Conservation (phyloP, 345 rosid genomes). For the Gossypium australe region DNA sequence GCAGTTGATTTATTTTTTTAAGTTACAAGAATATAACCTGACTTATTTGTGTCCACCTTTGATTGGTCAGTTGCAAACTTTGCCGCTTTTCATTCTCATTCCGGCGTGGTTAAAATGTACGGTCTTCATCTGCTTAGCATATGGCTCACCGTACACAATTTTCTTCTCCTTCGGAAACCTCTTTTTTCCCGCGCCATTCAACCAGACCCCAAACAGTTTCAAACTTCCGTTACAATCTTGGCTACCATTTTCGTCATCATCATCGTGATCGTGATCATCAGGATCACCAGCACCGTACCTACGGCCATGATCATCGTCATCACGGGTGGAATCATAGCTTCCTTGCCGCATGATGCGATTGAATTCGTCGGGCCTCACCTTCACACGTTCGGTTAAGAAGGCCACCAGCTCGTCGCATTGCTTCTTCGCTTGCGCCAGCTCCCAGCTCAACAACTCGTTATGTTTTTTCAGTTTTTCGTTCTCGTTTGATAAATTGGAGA, state of each 20-base stretch:
- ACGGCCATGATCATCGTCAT: slow-evolving; percentile 16
- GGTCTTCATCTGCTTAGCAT: slow-evolving; percentile 37
- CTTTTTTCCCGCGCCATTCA: slow-evolving; percentile 51
- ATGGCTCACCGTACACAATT: slow-evolving; percentile 43
- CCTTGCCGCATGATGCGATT: slow-evolving; percentile 49
- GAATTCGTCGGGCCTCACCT: slow-evolving; percentile 70
- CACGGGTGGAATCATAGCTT: slow-evolving; percentile 20
- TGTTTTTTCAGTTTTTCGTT: slow-evolving; percentile 74
- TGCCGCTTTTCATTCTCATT: slow-evolving; percentile 42
- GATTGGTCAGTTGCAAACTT: slow-evolving; percentile 50
- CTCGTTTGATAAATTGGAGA: slow-evolving; percentile 61
- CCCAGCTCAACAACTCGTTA: slow-evolving; percentile 58
- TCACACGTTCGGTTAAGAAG: slow-evolving; percentile 49
- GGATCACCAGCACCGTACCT: slow-evolving; percentile 12
- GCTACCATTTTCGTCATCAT: not conserved
- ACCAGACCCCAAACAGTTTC: slow-evolving; percentile 84
- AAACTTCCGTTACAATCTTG: slow-evolving; percentile 36
- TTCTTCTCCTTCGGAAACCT: slow-evolving; percentile 60
- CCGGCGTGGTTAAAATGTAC: slow-evolving; percentile 40
- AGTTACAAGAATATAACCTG: not conserved
- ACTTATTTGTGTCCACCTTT: not conserved
- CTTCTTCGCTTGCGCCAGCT: slow-evolving; percentile 75
- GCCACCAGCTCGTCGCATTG: slow-evolving; percentile 66
- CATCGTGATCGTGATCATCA: slow-evolving; percentile 9
- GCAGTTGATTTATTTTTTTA: not conserved